These are phyloP conservation scores for Herpetomonas samuelpessoai DNA, from an alignment of 208 protist genomes.

Conservation along the genomic window DNA sequence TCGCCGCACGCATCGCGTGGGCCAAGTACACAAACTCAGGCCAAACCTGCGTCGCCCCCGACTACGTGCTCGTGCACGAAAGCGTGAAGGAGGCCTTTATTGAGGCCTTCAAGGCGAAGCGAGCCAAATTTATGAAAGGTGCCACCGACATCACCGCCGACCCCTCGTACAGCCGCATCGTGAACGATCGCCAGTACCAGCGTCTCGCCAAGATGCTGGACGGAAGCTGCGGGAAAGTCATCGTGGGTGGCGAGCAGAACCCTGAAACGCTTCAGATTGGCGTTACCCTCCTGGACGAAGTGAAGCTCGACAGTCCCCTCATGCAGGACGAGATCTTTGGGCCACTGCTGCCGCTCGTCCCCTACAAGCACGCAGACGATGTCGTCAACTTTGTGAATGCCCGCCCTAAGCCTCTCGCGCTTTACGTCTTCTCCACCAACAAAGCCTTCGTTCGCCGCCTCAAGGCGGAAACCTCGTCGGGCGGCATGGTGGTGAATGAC, in stretches of 20 bases:
- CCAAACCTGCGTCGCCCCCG: slow-evolving; percentile 89
- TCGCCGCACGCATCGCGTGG: slow-evolving; percentile 61
- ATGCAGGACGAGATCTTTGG: slow-evolving; percentile 94
- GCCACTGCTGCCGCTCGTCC: slow-evolving; percentile 83
- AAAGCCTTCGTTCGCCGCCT: slow-evolving; percentile 28
- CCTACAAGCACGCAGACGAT: slow-evolving; percentile 42
- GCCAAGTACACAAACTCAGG: slow-evolving; percentile 82
- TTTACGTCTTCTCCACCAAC: slow-evolving; percentile 90
- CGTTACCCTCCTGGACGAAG: slow-evolving; percentile 80
- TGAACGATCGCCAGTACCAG: slow-evolving; percentile 38
- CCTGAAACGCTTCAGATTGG: slow-evolving; percentile 49
- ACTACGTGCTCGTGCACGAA: slow-evolving; percentile 85
- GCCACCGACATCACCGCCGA: slow-evolving; percentile 2
- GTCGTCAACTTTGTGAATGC: slow-evolving; percentile 57
- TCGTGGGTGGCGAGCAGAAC: slow-evolving; percentile 74
- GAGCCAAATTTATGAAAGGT: slow-evolving; percentile 17
- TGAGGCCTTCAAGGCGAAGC: slow-evolving; percentile 25
- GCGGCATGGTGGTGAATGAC: slow-evolving; percentile 71
- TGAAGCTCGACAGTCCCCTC: slow-evolving; percentile 27
- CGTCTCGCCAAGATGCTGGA: slow-evolving; percentile 48
- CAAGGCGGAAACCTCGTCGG: slow-evolving; percentile 34
- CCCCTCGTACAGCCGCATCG: slow-evolving; percentile 33
- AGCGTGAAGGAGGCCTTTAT: slow-evolving; percentile 46
- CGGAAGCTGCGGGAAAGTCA: slow-evolving; percentile 31
- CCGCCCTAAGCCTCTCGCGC: slow-evolving; percentile 73